Conservation (phyloP, 2,329 filamentous ascomycete species). For the Coniochaeta prunicola region DNA sequence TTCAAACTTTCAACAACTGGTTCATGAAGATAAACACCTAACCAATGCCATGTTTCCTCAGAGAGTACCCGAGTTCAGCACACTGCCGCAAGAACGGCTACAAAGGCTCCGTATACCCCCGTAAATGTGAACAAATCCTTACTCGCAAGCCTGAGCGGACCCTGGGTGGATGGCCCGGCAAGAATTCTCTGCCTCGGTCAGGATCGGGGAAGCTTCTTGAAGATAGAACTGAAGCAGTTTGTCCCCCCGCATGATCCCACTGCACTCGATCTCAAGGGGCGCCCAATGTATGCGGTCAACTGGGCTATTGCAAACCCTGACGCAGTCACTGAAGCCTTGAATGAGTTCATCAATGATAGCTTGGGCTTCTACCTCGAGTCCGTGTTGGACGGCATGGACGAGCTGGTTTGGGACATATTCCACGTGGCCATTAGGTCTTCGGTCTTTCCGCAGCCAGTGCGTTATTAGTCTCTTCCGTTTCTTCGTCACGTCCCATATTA, state of each 20-base stretch:
- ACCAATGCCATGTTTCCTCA: too few relatives aligned
- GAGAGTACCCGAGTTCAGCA: too few relatives aligned
- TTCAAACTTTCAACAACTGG: too few relatives aligned
- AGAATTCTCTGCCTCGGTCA: slow-evolving; percentile 14
- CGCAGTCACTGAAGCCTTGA: slow-evolving; percentile 13
- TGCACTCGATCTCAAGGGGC: background rate
- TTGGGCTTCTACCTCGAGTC: slow-evolving; percentile 12
- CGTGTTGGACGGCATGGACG: slow-evolving; percentile 15
- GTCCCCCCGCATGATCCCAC: slow-evolving; percentile 9
- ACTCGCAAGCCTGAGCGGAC: too few relatives aligned
- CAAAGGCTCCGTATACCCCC: too few relatives aligned
- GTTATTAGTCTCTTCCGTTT: background rate
- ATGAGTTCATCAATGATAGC: slow-evolving; percentile 13
- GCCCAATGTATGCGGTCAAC: background rate
- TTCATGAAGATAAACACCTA: too few relatives aligned
- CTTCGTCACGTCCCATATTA: background rate
- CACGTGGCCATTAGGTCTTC: slow-evolving; percentile 14
- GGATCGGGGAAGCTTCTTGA: slow-evolving; percentile 11
- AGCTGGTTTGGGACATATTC: slow-evolving; percentile 17
- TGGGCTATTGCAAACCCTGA: slow-evolving; percentile 6
- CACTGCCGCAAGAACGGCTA: too few relatives aligned
- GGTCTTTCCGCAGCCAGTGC: slow-evolving; percentile 15
- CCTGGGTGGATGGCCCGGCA: slow-evolving; percentile 10
- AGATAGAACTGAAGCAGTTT: slow-evolving; percentile 15
- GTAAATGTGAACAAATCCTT: too few relatives aligned